Evolutionary conservation across 495 filamentous ascomycete species (phyloP).

Genomic region (Hypoxylon lienhwacheense): DNA sequence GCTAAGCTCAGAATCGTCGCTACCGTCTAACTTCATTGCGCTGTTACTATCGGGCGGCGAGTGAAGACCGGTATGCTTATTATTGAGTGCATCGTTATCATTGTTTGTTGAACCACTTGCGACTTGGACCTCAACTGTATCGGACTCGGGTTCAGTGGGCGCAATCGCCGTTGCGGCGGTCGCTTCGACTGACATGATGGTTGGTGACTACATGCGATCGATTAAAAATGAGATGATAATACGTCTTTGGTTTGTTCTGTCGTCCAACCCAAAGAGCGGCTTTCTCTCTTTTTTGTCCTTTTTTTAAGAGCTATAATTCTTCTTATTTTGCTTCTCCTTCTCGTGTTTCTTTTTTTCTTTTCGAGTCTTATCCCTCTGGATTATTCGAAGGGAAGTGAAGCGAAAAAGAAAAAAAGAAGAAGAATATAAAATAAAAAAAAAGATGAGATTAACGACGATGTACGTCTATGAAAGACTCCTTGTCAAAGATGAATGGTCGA

Average conservation of each 20-base stretch:
- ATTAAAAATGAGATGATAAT: slow-evolving; percentile 8
- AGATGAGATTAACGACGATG: slow-evolving; percentile 13
- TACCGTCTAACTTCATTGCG: slow-evolving; percentile 52
- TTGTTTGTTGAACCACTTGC: slow-evolving; percentile 19
- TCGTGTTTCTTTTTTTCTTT: too few species aligned
- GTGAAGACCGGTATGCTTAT: slow-evolving; percentile 48
- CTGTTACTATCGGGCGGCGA: slow-evolving; percentile 57
- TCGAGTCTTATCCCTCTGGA: too few species aligned
- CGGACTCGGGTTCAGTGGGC: slow-evolving; percentile 31
- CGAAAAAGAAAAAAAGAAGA: too few species aligned
- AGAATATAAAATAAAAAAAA: background rate
- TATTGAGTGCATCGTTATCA: slow-evolving; percentile 13
- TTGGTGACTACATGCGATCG: slow-evolving; percentile 41
- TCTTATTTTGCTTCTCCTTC: background rate
- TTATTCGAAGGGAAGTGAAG: too few species aligned
- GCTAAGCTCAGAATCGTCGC: slow-evolving; percentile 58
- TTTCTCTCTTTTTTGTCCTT: background rate
- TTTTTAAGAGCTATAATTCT: background rate
- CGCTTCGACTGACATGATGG: slow-evolving; percentile 39
- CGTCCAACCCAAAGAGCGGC: background rate
- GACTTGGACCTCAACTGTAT: slow-evolving; percentile 26
- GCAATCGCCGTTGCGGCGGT: slow-evolving; percentile 37
- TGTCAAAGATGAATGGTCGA: slow-evolving; percentile 29
- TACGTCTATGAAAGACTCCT: slow-evolving; percentile 6
- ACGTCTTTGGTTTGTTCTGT: slow-evolving; percentile 10